These are phyloP conservation scores for Lathyrus oleraceus DNA, from an alignment of 306 rosid species.

Conservation along the genomic window DNA sequence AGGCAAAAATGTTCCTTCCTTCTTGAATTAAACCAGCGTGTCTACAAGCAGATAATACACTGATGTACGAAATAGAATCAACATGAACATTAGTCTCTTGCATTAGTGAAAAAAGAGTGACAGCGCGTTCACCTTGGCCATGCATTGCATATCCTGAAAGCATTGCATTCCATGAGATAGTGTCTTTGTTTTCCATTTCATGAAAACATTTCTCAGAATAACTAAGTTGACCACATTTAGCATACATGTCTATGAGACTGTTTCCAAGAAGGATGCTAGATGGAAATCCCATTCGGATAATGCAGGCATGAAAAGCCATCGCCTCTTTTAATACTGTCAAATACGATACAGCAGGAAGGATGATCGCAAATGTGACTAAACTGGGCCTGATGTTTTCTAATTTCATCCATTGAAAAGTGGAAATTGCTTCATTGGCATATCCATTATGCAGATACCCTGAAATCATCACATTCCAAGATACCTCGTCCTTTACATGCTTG, in stretches of 20 bases:
- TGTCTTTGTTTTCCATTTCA: constrained; percentile 62
- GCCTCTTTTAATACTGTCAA: constrained; percentile 56
- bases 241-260: constrained; percentile 66
- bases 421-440: constrained; percentile 49
- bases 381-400: constrained; percentile 53
- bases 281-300: constrained; percentile 61
- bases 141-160: constrained; percentile 70
- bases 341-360: constrained; percentile 64
- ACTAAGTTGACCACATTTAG: constrained; percentile 65
- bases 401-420: constrained; percentile 51
- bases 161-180: constrained; percentile 70
- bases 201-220: constrained; percentile 61
- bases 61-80: constrained; percentile 61
- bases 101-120: constrained; percentile 61
- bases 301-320: constrained; percentile 62
- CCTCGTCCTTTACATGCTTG: constrained; percentile 43
- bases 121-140: constrained; percentile 56
- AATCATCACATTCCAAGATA: constrained; percentile 68
- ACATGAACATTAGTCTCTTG: constrained; percentile 43
- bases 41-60: constrained; percentile 73
- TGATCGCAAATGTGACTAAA: constrained; percentile 53
- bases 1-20: constrained; percentile 52
- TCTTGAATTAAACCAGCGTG: constrained; percentile 65
- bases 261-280: constrained; percentile 48
- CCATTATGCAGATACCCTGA: constrained; percentile 55